These are phyloP conservation scores for Fusarium annulatum DNA, from an alignment of 2,329 filamentous ascomycete genomes.

Conservation along the genomic window DNA sequence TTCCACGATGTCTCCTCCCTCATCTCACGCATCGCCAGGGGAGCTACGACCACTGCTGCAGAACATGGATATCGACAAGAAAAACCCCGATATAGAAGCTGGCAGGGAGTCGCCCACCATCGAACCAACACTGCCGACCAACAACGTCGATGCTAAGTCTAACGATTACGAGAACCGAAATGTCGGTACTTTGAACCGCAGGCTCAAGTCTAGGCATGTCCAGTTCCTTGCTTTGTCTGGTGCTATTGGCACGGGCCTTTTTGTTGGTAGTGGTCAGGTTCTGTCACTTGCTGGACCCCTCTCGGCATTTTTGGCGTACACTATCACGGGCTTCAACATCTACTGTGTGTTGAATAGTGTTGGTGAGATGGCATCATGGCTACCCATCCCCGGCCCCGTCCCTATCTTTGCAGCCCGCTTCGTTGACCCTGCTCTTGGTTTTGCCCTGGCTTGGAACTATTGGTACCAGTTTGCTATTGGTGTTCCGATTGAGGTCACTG, in stretches of 20 bases:
- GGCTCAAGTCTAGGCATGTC: conserved; percentile 66
- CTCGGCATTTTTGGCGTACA: conserved; percentile 20
- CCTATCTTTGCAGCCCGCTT: conserved; percentile 54
- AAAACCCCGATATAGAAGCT: conserved; percentile 12
- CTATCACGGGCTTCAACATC: conserved; percentile 24
- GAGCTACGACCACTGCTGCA: neutral
- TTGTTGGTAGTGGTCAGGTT: conserved; percentile 19
- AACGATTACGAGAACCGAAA: conserved; percentile 22
- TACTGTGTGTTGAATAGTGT: conserved; percentile 47
- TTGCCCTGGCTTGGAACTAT: conserved; percentile 65
- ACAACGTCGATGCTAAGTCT: conserved; percentile 17
- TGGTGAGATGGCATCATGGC: conserved; percentile 45
- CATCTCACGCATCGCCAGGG: neutral
- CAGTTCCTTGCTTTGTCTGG: conserved; percentile 65
- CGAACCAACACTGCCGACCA: conserved; percentile 16
- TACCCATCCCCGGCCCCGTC: neutral
- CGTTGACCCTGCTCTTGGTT: conserved; percentile 62
- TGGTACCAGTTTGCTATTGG: conserved; percentile 71
- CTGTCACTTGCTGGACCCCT: conserved; percentile 22
- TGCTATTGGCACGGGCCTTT: conserved; percentile 30
- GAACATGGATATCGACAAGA: conserved; percentile 17
- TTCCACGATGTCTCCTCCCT: neutral
- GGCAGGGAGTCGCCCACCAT: conserved; percentile 17
- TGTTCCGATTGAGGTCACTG: conserved; percentile 67
- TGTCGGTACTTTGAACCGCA: conserved; percentile 28